Evolutionary conservation across 2,329 filamentous ascomycete species (phyloP), one percentile per base, ranked within the genome.

Genomic region (Exophiala alcalophila): DNA sequence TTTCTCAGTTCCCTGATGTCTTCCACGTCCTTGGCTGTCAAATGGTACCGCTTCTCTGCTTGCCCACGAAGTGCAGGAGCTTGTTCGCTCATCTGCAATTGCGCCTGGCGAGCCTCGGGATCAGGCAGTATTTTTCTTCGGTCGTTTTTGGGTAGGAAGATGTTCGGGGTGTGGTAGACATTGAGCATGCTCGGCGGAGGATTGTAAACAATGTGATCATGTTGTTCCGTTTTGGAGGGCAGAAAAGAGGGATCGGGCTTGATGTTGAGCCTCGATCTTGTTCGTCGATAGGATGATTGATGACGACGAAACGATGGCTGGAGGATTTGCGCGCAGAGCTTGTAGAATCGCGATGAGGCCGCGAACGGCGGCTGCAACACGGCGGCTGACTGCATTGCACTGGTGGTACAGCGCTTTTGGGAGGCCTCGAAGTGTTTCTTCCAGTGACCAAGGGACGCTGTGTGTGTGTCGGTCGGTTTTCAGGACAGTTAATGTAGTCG

Each of bases 111-210:
- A 50, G 49, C 56, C 55, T 40, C 50, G 41, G 16, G 57, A 44
- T 40, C 50, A 28, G 38, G 29, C 45, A 50, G 24, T 43, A 55
- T 37, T 48, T 57, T 44, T 44, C 50, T 44, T 47, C 48, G 44
- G 63, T 84, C 81, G 50, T 70, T 66, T 40, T 68, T 59, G 4
- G 81, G 81, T 5, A 84, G 69, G 60, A 84, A 84, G 52, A 81
- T 80, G 19, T 71, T 64, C 2, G 81, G 81, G 2, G 81, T 84
- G 59, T 81, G 76, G 57, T 79, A 80, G 16, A 79, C 73, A 48
- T 72, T 79, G 5, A 81, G 80, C 5, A 76, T 73, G 19, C 77
- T 76, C 5, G 79, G 78, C 1, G 81, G 81, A 24, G 81, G 81
- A 54, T 84, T 84, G 70, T 78, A 79, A 59, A 84, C 71, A 59